phyloP scores from a whole-genome alignment of 805 yeast species.

The Saccharomycopsis vini region DNA sequence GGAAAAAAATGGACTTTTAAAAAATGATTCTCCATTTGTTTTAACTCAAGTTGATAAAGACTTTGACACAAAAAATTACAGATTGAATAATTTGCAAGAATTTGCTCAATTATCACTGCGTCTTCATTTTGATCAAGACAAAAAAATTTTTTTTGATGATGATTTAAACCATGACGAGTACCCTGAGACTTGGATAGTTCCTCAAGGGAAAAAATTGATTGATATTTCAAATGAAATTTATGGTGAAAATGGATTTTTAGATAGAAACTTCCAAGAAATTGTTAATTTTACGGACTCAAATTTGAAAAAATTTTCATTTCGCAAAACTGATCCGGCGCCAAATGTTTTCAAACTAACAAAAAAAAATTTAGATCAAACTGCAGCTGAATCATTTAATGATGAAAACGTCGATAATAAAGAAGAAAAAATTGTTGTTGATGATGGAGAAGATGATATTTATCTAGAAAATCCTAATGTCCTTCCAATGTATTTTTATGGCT shows the following conservation, averaged over 20 bases:
- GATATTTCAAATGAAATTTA: constrained; percentile 33
- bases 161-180: too few relatives aligned
- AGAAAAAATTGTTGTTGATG: constrained; percentile 16
- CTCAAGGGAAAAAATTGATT: constrained; percentile 1
- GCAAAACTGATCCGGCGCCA: constrained; percentile 15
- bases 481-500: too few relatives aligned
- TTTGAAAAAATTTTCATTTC: too few relatives aligned
- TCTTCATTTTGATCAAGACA: too few relatives aligned
- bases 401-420: not conserved
- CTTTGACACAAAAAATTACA: not conserved
- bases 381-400: not conserved
- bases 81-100: not conserved
- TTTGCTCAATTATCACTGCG: too few relatives aligned
- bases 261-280: constrained; percentile 19
- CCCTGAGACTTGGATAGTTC: constrained; percentile 6
- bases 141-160: too few relatives aligned
- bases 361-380: too few relatives aligned
- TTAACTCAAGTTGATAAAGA: constrained; percentile 18
- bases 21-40: constrained; percentile 23
- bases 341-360: too few relatives aligned
- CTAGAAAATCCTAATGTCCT: too few relatives aligned
- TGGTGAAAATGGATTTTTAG: constrained; percentile 29
- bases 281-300: too few relatives aligned
- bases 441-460: constrained; percentile 18
- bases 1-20: constrained; percentile 21